Evolutionary conservation across 2,329 filamentous ascomycete species (phyloP).

Genomic region (Chalaropsis thielavioides): DNA sequence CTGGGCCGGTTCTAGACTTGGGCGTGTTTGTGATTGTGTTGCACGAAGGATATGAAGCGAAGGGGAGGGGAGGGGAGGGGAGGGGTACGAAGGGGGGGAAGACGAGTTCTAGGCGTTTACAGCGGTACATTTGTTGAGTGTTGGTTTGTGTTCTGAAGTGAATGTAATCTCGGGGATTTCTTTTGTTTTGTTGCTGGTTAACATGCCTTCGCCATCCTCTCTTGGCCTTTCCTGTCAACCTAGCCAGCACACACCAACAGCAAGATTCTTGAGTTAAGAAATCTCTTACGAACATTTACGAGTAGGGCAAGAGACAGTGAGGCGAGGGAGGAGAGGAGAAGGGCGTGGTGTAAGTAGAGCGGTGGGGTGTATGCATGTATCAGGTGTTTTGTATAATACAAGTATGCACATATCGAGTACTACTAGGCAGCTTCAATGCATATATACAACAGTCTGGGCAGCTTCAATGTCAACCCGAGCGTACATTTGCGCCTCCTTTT

Average conservation of each 20-base stretch:
- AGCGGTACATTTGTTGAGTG: neutral
- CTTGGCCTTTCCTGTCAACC: neutral
- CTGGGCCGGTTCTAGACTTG: neutral
- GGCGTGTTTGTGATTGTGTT: neutral
- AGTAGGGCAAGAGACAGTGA: neutral
- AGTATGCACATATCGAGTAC: too few species aligned
- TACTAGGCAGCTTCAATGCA: too few species aligned
- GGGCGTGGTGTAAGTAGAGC: neutral
- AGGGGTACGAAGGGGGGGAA: neutral
- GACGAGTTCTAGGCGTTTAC: neutral
- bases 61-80: neutral
- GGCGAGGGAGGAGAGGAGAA: neutral
- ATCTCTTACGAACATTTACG: neutral
- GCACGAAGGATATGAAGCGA: neutral
- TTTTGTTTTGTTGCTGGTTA: neutral
- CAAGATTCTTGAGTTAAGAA: neutral
- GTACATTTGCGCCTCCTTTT: neutral
- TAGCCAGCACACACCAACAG: neutral
- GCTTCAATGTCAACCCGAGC: too few species aligned
- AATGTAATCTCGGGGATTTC: neutral
- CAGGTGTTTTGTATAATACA: too few species aligned
- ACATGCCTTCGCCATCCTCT: neutral
- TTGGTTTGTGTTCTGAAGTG: neutral
- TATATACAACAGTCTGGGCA: neutral
- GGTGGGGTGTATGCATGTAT: neutral